phyloP scores from a whole-genome alignment of 805 yeast species.

The Candida coleopterorum region DNA sequence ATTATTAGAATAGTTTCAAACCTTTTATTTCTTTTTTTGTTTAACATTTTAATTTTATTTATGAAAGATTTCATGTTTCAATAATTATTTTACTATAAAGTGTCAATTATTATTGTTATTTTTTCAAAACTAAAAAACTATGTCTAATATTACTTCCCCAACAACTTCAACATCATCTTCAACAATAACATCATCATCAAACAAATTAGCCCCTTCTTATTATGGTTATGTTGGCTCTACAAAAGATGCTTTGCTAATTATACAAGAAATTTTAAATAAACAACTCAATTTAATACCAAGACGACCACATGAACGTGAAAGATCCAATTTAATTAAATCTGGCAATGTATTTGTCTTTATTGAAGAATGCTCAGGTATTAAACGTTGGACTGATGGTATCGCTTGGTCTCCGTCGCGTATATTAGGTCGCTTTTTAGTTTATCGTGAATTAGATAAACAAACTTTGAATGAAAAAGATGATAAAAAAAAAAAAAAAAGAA shows the following conservation, averaged over 20 bases:
- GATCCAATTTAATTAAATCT: constrained; percentile 57
- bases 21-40: too few relatives aligned
- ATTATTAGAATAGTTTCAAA: too few relatives aligned
- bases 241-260: constrained; percentile 73
- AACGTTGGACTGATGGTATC: constrained; percentile 96
- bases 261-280: constrained; percentile 72
- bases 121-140: too few relatives aligned
- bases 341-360: constrained; percentile 84
- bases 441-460: constrained; percentile 55
- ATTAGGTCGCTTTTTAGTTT: constrained; percentile 77
- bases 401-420: constrained; percentile 92
- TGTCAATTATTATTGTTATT: too few relatives aligned
- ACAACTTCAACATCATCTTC: too few relatives aligned
- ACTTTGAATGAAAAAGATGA: constrained; percentile 41
- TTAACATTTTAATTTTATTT: too few relatives aligned
- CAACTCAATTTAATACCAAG: constrained; percentile 60
- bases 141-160: too few relatives aligned
- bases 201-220: constrained; percentile 49
- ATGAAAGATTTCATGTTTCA: too few relatives aligned
- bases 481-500: constrained; percentile 35
- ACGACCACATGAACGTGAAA: constrained; percentile 78
- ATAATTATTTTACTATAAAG: too few relatives aligned
- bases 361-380: constrained; percentile 77
- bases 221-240: constrained; percentile 77
- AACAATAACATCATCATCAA: constrained; percentile 1